Conservation (phyloP, 1,139 yeast genomes). For the Blastobotrys illinoisensis region DNA sequence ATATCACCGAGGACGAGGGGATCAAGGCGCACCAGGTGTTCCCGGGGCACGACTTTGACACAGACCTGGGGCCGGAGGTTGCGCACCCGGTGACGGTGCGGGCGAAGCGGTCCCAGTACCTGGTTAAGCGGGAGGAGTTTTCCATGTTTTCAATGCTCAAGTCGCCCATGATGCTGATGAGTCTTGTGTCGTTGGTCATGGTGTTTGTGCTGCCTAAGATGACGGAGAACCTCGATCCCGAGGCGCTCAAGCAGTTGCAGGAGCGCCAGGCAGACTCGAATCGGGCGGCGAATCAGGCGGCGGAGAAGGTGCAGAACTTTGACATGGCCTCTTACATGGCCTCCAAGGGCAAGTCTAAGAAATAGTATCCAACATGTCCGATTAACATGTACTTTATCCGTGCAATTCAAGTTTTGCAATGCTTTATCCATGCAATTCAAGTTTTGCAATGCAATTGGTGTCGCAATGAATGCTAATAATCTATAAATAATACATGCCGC, state of each 20-base stretch:
- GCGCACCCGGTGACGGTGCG: conserved; percentile 17
- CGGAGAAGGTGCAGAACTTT: conserved; percentile 24
- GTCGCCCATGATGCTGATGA: conserved; percentile 36
- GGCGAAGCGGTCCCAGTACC: conserved; percentile 16
- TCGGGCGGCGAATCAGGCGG: conserved; percentile 15
- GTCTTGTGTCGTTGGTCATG: conserved; percentile 30
- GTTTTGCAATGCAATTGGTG: too few relatives aligned
- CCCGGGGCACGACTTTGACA: conserved; percentile 26
- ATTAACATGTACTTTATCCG: too few relatives aligned
- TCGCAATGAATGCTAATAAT: not conserved
- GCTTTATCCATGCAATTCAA: too few relatives aligned
- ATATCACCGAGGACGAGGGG: conserved; percentile 20
- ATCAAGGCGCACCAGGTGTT: conserved; percentile 25
- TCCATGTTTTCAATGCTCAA: conserved; percentile 30
- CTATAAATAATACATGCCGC: not conserved
- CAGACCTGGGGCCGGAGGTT: conserved; percentile 28
- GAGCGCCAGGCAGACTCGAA: too few relatives aligned
- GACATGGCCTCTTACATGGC: conserved; percentile 30
- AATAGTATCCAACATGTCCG: too few relatives aligned
- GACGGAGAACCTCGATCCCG: conserved; percentile 34
- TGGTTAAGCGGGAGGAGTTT: conserved; percentile 30
- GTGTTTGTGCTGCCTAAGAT: conserved; percentile 34
- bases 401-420: too few relatives aligned
- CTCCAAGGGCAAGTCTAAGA: not conserved
- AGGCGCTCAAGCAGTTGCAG: conserved; percentile 29